Percentiles rank a stretch among this genome's conserved stretches.
Conservation (phyloP, 169 alveolate species). For the Cryptosporidium andersoni region DNA sequence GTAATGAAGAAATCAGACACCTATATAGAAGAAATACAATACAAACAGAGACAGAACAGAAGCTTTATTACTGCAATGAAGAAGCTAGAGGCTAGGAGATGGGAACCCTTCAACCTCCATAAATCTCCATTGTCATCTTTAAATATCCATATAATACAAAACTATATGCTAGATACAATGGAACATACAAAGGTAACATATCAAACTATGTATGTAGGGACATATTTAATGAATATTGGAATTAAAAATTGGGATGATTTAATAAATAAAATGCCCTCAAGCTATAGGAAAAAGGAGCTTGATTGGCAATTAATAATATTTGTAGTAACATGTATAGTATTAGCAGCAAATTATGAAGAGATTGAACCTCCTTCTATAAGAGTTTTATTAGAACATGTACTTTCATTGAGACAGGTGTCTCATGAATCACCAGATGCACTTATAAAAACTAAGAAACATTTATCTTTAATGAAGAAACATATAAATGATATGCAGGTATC, state of each 20-base stretch:
- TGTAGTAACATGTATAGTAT: conserved; percentile 14
- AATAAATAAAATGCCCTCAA: neutral
- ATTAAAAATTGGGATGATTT: conserved; percentile 25
- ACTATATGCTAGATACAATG: neutral
- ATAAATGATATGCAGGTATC: conserved; percentile 11
- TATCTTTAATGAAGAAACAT: conserved; percentile 15
- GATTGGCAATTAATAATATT: too few relatives aligned
- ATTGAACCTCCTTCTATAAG: conserved; percentile 20
- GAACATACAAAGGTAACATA: neutral
- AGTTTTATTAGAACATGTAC: neutral
- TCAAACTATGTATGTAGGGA: conserved; percentile 34
- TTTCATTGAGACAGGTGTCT: neutral
- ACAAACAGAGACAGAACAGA: neutral
- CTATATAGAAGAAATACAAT: neutral
- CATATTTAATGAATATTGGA: conserved; percentile 18
- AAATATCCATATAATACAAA: conserved; percentile 13
- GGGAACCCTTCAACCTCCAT: neutral
- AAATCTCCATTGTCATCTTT: neutral
- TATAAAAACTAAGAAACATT: neutral
- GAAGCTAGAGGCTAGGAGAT: conserved; percentile 4
- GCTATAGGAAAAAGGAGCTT: conserved; percentile 2
- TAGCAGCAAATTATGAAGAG: conserved; percentile 52
- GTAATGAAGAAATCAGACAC: neutral
- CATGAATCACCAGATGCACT: too few relatives aligned
- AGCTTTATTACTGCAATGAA: conserved; percentile 23